Base-by-base conservation (phyloP, 352 stramenopile genomes). In the Pythium apleroticum region DNA sequence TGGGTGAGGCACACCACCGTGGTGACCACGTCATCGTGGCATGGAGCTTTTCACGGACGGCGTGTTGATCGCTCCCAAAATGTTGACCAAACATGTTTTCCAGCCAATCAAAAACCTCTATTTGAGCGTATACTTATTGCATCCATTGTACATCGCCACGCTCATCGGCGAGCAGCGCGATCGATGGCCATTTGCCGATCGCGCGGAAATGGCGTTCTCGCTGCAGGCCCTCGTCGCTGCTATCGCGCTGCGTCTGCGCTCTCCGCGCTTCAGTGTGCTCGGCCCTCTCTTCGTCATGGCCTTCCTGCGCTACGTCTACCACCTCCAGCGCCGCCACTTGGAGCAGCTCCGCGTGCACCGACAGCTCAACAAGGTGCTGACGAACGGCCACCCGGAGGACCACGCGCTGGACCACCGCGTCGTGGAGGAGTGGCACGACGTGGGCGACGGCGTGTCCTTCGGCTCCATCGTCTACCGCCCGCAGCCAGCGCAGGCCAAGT, bases 391-490 rank as follows among this genome's bases (percentile, higher is more conserved):
- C 33, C 45, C 55, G 15, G 58, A 60, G 27, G 55, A 71, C 20
- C 58, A 70, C 27, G 55, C 46, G 33, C 27, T 65, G 24, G 50
- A 43, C 50, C 63, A 65, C 39, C 56, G 56, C 56, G 53, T 52
- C 10, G 55, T 65, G 0, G 78, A 88, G 37, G 76, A 89, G 57
- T 90, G 81, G 81, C 57, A 78, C 52, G 64, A 85, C 27, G 65
- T 88, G 28, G 50, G 57, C 3, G 75, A 86, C 52, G 78, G 76
- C n/a, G 68, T 64, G 10, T 67, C 77, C 49, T 65, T 66, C 7
- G 66, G 71, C 43, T 90, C 81, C 58, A 62, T 90, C 31, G 81
- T 82, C 35, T 86, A 78, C 52, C 77, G 81, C 25, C 66, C 72
- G 7, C 52, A 69, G 9, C 41, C 50, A 25, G 50, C 52, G 7